Evolutionary conservation across 352 stramenopile species (phyloP), one percentile per base, ranked within the genome.

Genomic region (Globisporangium takayamanum): DNA sequence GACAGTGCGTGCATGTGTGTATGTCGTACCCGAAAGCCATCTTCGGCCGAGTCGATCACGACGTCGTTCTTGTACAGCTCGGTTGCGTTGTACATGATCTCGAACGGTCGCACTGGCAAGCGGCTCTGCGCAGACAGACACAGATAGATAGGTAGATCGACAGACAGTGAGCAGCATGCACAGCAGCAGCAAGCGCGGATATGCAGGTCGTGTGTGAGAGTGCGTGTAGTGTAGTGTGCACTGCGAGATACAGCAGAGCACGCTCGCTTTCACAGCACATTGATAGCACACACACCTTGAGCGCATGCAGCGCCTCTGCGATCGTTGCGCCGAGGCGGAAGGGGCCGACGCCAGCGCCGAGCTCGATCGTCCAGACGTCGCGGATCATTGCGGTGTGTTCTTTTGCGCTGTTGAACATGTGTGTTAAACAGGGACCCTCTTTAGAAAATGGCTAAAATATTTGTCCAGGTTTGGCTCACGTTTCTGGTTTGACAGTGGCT

Each of bases 301-400:
- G 79, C 30, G 78, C 80, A 58, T 90, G 70, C 6, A 94, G 71
- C 55, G 76, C 81, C 41, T 92, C 82, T 5, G 78, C 79, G 48
- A 94, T 67, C 49, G 62, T 92, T 22, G 83, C 78, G 5, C 85
- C 85, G 2, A 94, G 74, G 5, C 72, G 79, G 65, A 94, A 92
- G 20, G 85, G 85, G 0, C 85, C 85, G 11, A 94, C 77, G 45
- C 69, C 75, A n/a, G 66, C 75, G 72, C 85, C 85, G 50, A 90
- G 69, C 53, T 89, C 83, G 59, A 94, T 90, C 67, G 80, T 77
- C 85, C 85, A 94, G 50, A 94, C 78, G 63, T 92, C 76, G 39
- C 79, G 74, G 61, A 80, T 89, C 48, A 25, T 50, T 39, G 33
- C 33, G 25, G 48, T 63, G 12, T 54, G 50, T 37, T 52, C 33